Base-by-base conservation (phyloP, 352 stramenopile species). In the Pythium brachiatum region DNA sequence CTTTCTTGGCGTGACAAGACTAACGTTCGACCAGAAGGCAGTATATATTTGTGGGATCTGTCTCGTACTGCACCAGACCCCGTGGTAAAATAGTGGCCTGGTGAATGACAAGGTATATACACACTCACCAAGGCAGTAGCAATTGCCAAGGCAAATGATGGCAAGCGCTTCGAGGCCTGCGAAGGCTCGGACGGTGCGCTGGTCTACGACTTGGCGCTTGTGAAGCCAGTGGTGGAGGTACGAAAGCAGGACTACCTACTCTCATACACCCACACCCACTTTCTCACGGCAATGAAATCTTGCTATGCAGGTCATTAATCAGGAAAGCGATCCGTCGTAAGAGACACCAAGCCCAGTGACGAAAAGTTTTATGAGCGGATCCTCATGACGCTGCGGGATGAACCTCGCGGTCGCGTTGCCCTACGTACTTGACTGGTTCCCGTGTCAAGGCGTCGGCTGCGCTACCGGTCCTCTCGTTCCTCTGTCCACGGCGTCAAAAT, bases 121-220 rank as follows among this genome's bases (percentile, higher is more conserved):
- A 72, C 63, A 7, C 60, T 90, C 39, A 73, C 76, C 13, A 88
- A 89, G 58, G 75, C 65, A n/a, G 73, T 76, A 23, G 86, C 83
- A 0, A 91, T 98, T 76, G 66, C 78, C 25, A 90, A 85, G 56
- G 89, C 95, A 20, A 78, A 69, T 44, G 71, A 86, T 18, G 92
- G 88, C 54, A 98, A 98, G 73, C 66, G 78, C 0, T 77, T 88
- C 26, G 93, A 98, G 71, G 91, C 92, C 12, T 53, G 73, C 16
- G 81, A 79, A 27, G 96, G 96, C 60, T 96, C 97, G 61, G 94
- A 98, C 69, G 95, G 95, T 16, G 97, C 95, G 20, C 95, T 97
- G 64, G 96, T 99, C 31, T 97, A 89, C 34, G 92, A 99, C 63
- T 76, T 96, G 21, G 88, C 70, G 16, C 83, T 99, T 26, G 94